phyloP scores from a whole-genome alignment of 2,329 filamentous ascomycete genomes.

The Beauveria medogensis region DNA sequence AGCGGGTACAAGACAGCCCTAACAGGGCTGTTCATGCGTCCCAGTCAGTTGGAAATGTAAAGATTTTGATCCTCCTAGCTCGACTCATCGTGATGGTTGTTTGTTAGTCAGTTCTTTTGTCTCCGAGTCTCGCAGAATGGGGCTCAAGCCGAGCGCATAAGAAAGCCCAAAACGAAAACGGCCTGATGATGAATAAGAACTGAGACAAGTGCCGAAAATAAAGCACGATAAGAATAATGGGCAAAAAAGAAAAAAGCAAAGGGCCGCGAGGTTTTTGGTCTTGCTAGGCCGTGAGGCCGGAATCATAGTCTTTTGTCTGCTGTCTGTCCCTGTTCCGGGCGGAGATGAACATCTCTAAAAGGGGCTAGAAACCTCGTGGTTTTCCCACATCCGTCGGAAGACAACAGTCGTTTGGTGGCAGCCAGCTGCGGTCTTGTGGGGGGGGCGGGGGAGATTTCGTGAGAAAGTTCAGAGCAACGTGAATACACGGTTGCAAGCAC shows the following conservation, averaged over 20 bases:
- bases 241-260: background rate
- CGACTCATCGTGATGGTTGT: too few relatives aligned
- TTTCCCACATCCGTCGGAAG: background rate
- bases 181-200: background rate
- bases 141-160: too few relatives aligned
- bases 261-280: constrained; percentile 23
- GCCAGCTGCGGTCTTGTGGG: background rate
- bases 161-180: background rate
- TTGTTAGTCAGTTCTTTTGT: too few relatives aligned
- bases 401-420: background rate
- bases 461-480: too few relatives aligned
- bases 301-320: constrained; percentile 1
- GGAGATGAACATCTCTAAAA: constrained; percentile 12
- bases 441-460: too few relatives aligned
- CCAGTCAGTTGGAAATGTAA: background rate
- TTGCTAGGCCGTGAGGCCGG: constrained; percentile 23
- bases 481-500: too few relatives aligned
- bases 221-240: background rate
- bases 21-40: background rate
- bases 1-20: background rate
- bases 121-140: too few relatives aligned
- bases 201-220: background rate
- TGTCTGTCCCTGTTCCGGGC: constrained; percentile 1
- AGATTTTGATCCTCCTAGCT: background rate
- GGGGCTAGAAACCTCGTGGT: background rate